These are phyloP conservation scores for Lablab purpureus DNA, from an alignment of 306 rosid genomes.

Conservation along the genomic window DNA sequence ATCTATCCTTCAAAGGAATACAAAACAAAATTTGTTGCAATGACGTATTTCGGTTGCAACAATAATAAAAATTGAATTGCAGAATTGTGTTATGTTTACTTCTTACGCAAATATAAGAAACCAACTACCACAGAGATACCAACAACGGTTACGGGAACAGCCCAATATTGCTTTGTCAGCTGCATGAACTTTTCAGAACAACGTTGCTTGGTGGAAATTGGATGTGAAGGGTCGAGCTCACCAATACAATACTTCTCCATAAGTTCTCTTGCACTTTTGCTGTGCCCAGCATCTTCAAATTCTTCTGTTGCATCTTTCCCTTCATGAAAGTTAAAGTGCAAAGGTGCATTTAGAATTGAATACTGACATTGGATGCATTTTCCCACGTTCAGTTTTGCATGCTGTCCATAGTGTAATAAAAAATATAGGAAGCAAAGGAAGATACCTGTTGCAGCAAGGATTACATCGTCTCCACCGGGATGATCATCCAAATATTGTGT, in stretches of 20 bases:
- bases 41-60: constrained; percentile 32
- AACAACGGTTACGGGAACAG: constrained; percentile 59
- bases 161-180: constrained; percentile 71
- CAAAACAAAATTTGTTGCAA: constrained; percentile 55
- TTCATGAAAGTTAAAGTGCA: constrained; percentile 43
- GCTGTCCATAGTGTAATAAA: background rate
- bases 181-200: constrained; percentile 50
- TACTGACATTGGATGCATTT: constrained; percentile 28
- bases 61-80: constrained; percentile 20
- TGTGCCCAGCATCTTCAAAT: constrained; percentile 97
- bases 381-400: constrained; percentile 16
- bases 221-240: constrained; percentile 63
- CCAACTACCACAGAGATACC: constrained; percentile 69
- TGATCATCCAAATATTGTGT: constrained; percentile 86
- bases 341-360: constrained; percentile 33
- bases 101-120: constrained; percentile 66
- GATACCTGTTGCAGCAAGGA: constrained; percentile 76
- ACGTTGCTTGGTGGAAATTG: constrained; percentile 47
- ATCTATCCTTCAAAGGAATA: constrained; percentile 36
- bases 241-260: constrained; percentile 76
- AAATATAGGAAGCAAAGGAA: constrained; percentile 31
- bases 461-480: constrained; percentile 93
- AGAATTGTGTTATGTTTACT: constrained; percentile 46
- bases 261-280: constrained; percentile 72
- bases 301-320: constrained; percentile 91